A percentile compares a stretch with the other conserved stretches of the same genome.
Evolutionary conservation across 352 stramenopile species (phyloP).

Genomic region (Phytophthora ohioensis): DNA sequence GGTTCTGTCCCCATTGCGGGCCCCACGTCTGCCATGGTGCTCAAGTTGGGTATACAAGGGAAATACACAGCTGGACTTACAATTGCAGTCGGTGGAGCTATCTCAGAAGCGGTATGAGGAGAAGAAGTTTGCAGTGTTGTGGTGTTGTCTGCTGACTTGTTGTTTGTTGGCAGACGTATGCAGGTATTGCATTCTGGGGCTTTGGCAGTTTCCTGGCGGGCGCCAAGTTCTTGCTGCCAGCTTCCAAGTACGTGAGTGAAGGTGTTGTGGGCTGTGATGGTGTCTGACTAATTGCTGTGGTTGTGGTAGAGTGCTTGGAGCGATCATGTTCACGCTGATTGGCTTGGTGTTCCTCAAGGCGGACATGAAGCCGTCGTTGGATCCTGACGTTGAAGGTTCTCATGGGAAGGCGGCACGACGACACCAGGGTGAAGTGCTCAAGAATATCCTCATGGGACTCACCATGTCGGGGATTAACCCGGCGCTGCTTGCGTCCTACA

Average conservation of each 20-base stretch:
- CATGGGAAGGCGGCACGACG: slow-evolving; percentile 60
- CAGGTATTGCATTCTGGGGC: slow-evolving; percentile 89
- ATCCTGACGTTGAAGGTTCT: slow-evolving; percentile 60
- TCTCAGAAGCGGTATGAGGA: slow-evolving; percentile 77
- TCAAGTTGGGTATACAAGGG: slow-evolving; percentile 89
- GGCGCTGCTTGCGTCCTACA: slow-evolving; percentile 87
- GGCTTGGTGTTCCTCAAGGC: slow-evolving; percentile 83
- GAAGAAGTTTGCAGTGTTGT: not conserved
- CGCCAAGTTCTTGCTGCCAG: slow-evolving; percentile 81
- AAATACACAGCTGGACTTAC: slow-evolving; percentile 85
- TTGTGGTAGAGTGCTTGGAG: slow-evolving; percentile 72
- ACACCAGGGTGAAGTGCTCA: slow-evolving; percentile 72
- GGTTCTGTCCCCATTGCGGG: slow-evolving; percentile 86
- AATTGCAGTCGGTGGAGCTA: slow-evolving; percentile 83
- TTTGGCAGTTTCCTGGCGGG: slow-evolving; percentile 90
- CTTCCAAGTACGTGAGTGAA: slow-evolving; percentile 78
- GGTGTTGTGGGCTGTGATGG: not conserved
- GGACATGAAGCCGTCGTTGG: slow-evolving; percentile 80
- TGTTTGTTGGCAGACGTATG: slow-evolving; percentile 71
- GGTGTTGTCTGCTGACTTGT: slow-evolving; percentile 12
- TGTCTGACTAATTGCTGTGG: slow-evolving; percentile 9
- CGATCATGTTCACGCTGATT: slow-evolving; percentile 87
- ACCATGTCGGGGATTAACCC: slow-evolving; percentile 92
- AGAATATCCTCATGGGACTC: slow-evolving; percentile 86
- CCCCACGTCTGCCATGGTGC: slow-evolving; percentile 88